Percentiles rank a stretch among this genome's conserved stretches.
phyloP scores from a whole-genome alignment of 2,329 filamentous ascomycete species.

The Trichoderma cornu-damae region DNA sequence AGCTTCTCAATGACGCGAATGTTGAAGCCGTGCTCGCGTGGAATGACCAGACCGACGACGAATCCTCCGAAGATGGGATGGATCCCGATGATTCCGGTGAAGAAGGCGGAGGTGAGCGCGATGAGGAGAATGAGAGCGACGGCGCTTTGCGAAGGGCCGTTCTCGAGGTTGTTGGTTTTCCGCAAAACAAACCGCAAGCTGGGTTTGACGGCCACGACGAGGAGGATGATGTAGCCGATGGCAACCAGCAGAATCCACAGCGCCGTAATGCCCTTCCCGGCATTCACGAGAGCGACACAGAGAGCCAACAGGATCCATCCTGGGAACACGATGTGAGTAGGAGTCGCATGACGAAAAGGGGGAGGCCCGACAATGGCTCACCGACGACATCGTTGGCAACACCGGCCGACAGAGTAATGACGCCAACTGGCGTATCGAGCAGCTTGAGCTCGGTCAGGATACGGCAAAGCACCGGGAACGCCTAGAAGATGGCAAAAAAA shows the following conservation, averaged over 20 bases:
- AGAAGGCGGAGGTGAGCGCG: constrained; percentile 74
- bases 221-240: constrained; percentile 69
- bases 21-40: constrained; percentile 82
- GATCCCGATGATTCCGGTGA: constrained; percentile 83
- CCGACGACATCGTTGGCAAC: constrained; percentile 77
- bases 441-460: constrained; percentile 89
- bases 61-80: constrained; percentile 95
- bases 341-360: neutral
- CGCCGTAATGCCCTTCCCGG: constrained; percentile 72
- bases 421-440: constrained; percentile 73
- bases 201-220: constrained; percentile 68
- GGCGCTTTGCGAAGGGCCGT: constrained; percentile 80
- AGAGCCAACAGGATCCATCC: constrained; percentile 85
- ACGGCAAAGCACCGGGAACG: constrained; percentile 84
- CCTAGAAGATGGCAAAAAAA: constrained; percentile 59
- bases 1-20: constrained; percentile 92
- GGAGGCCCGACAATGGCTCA: constrained; percentile 17
- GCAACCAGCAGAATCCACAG: constrained; percentile 77
- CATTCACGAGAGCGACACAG: constrained; percentile 89
- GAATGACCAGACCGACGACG: constrained; percentile 81
- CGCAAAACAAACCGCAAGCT: constrained; percentile 68
- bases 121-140: constrained; percentile 78
- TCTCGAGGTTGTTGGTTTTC: constrained; percentile 71
- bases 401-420: constrained; percentile 84
- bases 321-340: constrained; percentile 15